Evolutionary conservation across 164 flowering plant species (phyloP).

Genomic region (Saururus chinensis): DNA sequence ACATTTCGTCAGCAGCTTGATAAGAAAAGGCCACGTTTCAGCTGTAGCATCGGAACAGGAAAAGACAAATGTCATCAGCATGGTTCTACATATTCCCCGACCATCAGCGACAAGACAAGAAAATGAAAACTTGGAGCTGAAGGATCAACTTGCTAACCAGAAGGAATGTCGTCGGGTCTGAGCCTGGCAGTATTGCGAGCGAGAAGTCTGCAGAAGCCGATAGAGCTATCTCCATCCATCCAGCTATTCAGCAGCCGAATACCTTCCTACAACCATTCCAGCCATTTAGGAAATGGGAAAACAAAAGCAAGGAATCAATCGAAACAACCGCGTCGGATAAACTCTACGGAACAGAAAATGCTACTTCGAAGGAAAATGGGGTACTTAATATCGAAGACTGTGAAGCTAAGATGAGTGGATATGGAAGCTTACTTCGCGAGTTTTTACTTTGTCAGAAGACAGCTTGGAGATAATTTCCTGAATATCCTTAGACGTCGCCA

Average conservation of each 20-base stretch:
- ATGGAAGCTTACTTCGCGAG: conserved; percentile 54
- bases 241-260: conserved; percentile 71
- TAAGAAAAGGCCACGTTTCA: conserved; percentile 89
- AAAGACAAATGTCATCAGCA: neutral
- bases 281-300: neutral
- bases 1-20: conserved; percentile 48
- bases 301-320: neutral
- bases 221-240: conserved; percentile 70
- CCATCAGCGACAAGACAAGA: too few species aligned
- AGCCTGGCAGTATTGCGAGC: conserved; percentile 48
- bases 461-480: conserved; percentile 71
- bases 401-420: neutral
- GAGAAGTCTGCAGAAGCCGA: conserved; percentile 50
- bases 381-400: neutral
- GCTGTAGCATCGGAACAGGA: conserved; percentile 44
- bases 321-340: neutral
- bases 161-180: conserved; percentile 49
- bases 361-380: neutral
- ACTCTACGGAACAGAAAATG: neutral
- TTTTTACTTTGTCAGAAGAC: conserved; percentile 74
- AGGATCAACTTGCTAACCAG: conserved; percentile 27
- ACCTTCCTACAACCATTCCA: conserved; percentile 49
- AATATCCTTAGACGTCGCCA: conserved; percentile 49
- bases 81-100: too few species aligned
- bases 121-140: neutral